Percentiles rank a stretch among this genome's conserved stretches.
Conservation (phyloP, 495 filamentous ascomycete species). For the Pyrenula aspistea region DNA sequence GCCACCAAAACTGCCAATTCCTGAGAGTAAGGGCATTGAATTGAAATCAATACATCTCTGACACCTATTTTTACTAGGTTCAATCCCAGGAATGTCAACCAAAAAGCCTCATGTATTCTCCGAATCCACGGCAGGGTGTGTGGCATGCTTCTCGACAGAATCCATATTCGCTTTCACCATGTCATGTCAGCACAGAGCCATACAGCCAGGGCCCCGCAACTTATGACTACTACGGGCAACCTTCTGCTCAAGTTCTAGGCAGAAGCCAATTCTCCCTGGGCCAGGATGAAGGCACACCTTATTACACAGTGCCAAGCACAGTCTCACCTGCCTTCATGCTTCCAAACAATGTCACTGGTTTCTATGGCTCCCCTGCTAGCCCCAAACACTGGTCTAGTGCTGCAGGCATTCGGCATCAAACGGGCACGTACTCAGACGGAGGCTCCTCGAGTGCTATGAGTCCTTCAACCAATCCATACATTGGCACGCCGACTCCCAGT, state of each 20-base stretch:
- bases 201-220: background rate
- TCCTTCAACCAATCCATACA: constrained; percentile 17
- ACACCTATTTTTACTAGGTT: background rate
- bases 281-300: background rate
- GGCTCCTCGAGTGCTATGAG: constrained; percentile 12
- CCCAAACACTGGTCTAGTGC: constrained; percentile 17
- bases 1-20: constrained; percentile 61
- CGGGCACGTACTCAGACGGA: constrained; percentile 18
- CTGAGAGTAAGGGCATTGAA: constrained; percentile 57
- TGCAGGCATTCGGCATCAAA: constrained; percentile 10
- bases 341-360: constrained; percentile 17
- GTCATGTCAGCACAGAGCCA: background rate
- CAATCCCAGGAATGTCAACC: background rate
- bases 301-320: constrained; percentile 13
- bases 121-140: background rate
- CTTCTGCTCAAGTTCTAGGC: background rate
- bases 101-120: background rate
- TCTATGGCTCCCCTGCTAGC: constrained; percentile 13
- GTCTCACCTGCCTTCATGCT: constrained; percentile 17
- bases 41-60: background rate
- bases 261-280: constrained; percentile 9
- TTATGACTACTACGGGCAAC: background rate
- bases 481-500: constrained; percentile 13
- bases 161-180: background rate
- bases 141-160: background rate